phyloP scores from a whole-genome alignment of 75 land plant genomes.

The Larix kaempferi region DNA sequence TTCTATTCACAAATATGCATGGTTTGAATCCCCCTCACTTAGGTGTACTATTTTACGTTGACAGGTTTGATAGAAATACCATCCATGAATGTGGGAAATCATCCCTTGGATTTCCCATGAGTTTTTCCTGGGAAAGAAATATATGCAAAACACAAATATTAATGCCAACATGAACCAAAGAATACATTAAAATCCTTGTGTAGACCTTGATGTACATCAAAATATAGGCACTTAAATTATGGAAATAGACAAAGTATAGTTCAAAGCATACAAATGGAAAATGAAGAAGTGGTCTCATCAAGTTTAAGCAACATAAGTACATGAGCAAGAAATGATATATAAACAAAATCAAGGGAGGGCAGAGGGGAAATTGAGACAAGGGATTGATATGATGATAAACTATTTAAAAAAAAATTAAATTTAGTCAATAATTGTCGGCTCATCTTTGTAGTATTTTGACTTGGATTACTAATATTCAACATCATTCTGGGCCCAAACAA shows the following conservation, averaged over 20 bases:
- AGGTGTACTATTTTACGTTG: too few relatives aligned
- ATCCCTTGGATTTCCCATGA: too few relatives aligned
- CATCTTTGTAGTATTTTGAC: neutral
- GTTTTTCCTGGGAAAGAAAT: too few relatives aligned
- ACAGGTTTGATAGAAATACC: too few relatives aligned
- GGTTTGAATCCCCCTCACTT: too few relatives aligned
- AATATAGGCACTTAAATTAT: neutral
- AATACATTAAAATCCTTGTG: neutral
- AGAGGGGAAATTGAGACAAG: neutral
- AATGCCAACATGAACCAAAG: neutral
- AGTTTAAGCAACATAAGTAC: neutral
- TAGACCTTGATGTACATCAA: neutral
- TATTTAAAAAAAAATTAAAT: neutral
- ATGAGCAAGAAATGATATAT: neutral
- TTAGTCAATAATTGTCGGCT: neutral
- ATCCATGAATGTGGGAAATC: too few relatives aligned
- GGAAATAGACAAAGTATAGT: neutral
- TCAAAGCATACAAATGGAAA: neutral
- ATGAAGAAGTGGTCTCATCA: neutral
- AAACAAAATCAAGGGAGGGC: neutral
- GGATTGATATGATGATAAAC: neutral
- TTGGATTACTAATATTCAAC: neutral
- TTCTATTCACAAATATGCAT: too few relatives aligned
- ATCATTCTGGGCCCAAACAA: neutral
- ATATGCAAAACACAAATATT: neutral